These are phyloP conservation scores for Verticillium isaacii DNA, from an alignment of 2,329 filamentous ascomycete species.

Conservation along the genomic window DNA sequence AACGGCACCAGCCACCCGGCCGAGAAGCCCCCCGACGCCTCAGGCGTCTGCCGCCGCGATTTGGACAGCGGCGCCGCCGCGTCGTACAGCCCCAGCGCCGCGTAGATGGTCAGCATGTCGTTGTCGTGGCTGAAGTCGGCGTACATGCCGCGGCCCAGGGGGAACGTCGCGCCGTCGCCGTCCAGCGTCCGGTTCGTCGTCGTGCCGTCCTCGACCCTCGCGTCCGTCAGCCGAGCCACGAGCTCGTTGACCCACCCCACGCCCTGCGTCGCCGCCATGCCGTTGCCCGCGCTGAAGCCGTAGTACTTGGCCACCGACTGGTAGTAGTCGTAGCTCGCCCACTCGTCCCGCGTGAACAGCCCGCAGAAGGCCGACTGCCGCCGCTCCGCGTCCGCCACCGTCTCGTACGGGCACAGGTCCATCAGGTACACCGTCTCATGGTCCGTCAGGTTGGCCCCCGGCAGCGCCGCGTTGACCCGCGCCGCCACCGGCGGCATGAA, in stretches of 20 bases:
- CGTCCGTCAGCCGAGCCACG: conserved; percentile 68
- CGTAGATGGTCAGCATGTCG: conserved; percentile 72
- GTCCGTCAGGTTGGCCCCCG: conserved; percentile 59
- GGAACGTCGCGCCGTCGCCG: conserved; percentile 62
- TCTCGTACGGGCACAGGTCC: conserved; percentile 85
- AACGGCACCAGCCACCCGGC: conserved; percentile 81
- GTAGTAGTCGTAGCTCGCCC: conserved; percentile 76
- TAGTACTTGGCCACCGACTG: conserved; percentile 82
- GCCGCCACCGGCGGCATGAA: conserved; percentile 66
- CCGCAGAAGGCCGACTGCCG: conserved; percentile 67
- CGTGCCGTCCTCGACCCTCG: conserved; percentile 67
- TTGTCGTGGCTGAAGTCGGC: conserved; percentile 94
- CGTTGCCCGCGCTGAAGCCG: conserved; percentile 70
- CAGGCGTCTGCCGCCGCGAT: conserved; percentile 41
- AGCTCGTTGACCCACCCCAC: conserved; percentile 87
- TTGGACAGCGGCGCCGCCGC: conserved; percentile 57
- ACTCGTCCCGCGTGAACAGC: conserved; percentile 70
- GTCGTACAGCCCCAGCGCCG: conserved; percentile 69
- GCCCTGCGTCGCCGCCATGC: conserved; percentile 77
- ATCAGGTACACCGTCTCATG: conserved; percentile 68
- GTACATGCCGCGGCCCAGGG: conserved; percentile 64
- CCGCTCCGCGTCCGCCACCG: conserved; percentile 57
- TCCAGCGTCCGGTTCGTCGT: conserved; percentile 77
- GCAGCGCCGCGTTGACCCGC: conserved; percentile 65
- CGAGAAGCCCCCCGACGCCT: conserved; percentile 62